phyloP scores from a whole-genome alignment of 2,329 filamentous ascomycete species.

The Diaporthe longicolla region DNA sequence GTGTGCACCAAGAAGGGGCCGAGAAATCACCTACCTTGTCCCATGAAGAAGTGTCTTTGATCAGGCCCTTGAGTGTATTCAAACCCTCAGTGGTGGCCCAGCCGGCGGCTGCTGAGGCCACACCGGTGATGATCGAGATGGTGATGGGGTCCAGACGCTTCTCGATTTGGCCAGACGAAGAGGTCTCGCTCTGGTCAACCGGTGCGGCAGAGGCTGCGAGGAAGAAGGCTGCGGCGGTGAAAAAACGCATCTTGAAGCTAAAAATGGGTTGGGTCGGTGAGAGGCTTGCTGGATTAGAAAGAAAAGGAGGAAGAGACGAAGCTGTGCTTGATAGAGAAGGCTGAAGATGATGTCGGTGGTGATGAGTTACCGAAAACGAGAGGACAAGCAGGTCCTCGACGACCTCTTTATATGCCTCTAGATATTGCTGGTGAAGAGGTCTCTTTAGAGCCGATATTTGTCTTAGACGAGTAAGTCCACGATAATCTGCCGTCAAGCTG shows the following conservation, averaged over 20 bases:
- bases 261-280: neutral
- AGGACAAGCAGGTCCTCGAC: neutral
- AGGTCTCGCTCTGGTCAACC: neutral
- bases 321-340: neutral
- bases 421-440: neutral
- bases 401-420: neutral
- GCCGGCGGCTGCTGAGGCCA: neutral
- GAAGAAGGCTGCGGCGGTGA: conserved; percentile 1
- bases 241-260: conserved; percentile 10
- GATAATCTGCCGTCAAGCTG: neutral
- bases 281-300: neutral
- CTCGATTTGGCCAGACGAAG: conserved; percentile 7
- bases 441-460: neutral
- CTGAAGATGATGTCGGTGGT: conserved; percentile 2
- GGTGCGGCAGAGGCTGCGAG: conserved; percentile 1
- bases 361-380: neutral
- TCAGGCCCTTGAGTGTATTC: conserved; percentile 11
- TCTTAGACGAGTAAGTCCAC: neutral
- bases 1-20: neutral
- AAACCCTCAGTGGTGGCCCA: conserved; percentile 13
- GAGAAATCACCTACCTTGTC: neutral
- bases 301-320: neutral
- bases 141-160: conserved; percentile 21
- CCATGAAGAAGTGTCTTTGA: neutral
- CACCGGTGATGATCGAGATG: neutral